These are phyloP conservation scores for Candida frijolesensis DNA, from an alignment of 1,139 yeast genomes.

Conservation along the genomic window DNA sequence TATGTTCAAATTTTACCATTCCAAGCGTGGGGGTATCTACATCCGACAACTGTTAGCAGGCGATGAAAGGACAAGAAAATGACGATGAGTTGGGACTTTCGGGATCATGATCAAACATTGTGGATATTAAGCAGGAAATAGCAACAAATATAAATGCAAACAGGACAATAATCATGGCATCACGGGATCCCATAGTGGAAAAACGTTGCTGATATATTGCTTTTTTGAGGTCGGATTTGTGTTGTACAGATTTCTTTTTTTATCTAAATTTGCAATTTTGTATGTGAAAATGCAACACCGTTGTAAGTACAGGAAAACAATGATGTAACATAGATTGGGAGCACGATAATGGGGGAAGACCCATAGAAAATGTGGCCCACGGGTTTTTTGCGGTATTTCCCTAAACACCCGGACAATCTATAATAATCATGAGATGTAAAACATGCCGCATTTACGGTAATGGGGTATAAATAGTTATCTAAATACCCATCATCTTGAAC, in stretches of 20 bases:
- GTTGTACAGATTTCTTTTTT: not conserved
- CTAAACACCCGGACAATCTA: not conserved
- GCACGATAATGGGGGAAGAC: no score
- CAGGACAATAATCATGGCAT: no score
- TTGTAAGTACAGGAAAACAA: not conserved
- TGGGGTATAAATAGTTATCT: not conserved
- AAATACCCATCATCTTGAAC: not conserved
- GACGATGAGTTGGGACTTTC: no score
- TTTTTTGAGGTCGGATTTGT: not conserved
- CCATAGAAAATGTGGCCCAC: no score
- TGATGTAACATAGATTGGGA: not conserved
- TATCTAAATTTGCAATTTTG: not conserved
- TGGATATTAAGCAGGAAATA: no score
- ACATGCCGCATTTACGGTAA: not conserved
- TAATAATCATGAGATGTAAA: not conserved
- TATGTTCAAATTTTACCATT: not conserved
- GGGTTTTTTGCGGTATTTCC: not conserved
- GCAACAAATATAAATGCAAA: not conserved
- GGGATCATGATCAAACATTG: no score
- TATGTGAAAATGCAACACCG: conserved; percentile 4
- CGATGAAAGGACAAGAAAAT: not conserved
- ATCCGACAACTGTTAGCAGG: not conserved
- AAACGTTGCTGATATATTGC: not conserved
- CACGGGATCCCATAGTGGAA: not conserved
- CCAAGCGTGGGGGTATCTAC: not conserved